Base-by-base conservation (phyloP, 208 protist genomes). In the Lotmaria passim region DNA sequence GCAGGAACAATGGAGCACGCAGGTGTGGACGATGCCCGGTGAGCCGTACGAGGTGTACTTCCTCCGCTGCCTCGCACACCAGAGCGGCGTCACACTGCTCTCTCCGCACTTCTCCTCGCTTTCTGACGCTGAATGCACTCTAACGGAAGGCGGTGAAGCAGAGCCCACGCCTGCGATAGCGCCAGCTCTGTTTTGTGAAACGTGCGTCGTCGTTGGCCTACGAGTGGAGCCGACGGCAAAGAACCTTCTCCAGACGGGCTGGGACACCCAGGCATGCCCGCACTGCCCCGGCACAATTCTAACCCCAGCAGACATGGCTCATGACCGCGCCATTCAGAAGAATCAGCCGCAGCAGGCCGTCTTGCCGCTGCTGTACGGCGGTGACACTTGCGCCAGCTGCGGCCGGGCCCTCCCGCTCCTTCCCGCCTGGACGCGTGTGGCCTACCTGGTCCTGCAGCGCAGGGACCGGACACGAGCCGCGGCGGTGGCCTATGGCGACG, bases 1-100 rank as follows among this genome's bases (percentile, higher is more conserved):
- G 62, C 73, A 62, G n/a, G 52, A 70, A 36, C 61, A 69, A 36
- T 95, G 90, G 90, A 69, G 75, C 30, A 52, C 62, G 44, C 46
- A 68, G 58, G 80, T 92, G 19, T 93, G 85, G 87, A 47, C 69
- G 12, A 65, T 82, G 58, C 75, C 75, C 19, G 82, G 73, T 10
- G 90, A 95, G 65, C 90, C 90, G 15, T 60, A 75, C 28, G 44
- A 60, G 14, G 77, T 93, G 44, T 87, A 92, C 75, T 73, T 84
- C 30, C 65, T 91, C 28, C 87, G 90, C 36, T 90, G 86, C 30
- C 79, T 95, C 14, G 81, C 83, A 10, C 74, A 52, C 41, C 63
- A 65, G 41, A 59, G 56, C 19, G 71, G 63, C 4, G 26, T 64
- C 31, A 77, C 71, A 0, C 56, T 58, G 2, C 71, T 77, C 28